phyloP scores from a whole-genome alignment of 768 basidiomycete genomes.

The Boletus vinaceobasis region DNA sequence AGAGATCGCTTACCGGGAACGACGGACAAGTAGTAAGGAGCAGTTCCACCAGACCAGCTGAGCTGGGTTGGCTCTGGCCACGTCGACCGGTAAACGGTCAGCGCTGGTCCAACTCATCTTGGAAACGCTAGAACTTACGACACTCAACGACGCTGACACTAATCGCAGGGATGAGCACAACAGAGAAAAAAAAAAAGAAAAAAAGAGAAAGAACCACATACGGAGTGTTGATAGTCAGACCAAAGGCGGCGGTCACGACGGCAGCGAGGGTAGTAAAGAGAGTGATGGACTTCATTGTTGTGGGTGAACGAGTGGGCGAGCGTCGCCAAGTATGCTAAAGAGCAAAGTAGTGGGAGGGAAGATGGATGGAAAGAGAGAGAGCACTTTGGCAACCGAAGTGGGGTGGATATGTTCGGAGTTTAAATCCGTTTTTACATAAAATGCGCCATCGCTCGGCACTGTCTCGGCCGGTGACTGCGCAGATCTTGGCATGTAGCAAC shows the following conservation, averaged over 20 bases:
- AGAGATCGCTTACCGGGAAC: conserved; percentile 49
- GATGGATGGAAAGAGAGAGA: neutral
- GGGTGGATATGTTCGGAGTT: conserved; percentile 25
- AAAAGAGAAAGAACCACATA: conserved; percentile 35
- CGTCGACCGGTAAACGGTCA: neutral
- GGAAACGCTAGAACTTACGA: conserved; percentile 35
- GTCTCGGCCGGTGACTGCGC: neutral
- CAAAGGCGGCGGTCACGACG: conserved; percentile 36
- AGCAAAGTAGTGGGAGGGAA: conserved; percentile 1
- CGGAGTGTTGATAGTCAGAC: conserved; percentile 67
- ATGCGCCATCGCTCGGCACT: neutral
- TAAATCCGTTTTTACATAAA: conserved; percentile 19
- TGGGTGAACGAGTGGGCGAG: conserved; percentile 18
- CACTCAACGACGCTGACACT: conserved; percentile 47
- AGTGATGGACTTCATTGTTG: conserved; percentile 37
- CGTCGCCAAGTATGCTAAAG: conserved; percentile 1
- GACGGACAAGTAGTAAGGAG: conserved; percentile 59
- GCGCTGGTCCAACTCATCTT: neutral
- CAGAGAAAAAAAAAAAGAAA: conserved; percentile 1
- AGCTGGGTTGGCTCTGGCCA: conserved; percentile 56
- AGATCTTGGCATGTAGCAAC: too few relatives aligned
- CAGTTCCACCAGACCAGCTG: conserved; percentile 47
- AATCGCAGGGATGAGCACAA: neutral
- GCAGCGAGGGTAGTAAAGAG: conserved; percentile 30
- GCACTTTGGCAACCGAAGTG: neutral